Conservation (phyloP, 2,329 filamentous ascomycete species). For the Xylaria sp. region DNA sequence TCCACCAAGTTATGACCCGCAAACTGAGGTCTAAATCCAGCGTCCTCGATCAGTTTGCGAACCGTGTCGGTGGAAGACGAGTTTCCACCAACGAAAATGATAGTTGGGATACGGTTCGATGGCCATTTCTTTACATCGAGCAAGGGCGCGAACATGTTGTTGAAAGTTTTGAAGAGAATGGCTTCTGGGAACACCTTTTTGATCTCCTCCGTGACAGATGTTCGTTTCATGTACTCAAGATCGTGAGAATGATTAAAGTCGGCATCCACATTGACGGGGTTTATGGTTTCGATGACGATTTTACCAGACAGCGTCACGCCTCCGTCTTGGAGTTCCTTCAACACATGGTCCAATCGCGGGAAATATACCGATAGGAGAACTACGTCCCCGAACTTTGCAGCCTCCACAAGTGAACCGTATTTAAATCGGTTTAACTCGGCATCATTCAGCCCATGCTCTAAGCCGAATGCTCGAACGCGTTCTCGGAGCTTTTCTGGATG, state of each 20-base stretch:
- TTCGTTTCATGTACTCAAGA: constrained; percentile 5
- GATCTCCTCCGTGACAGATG: constrained; percentile 5
- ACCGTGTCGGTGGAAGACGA: neutral
- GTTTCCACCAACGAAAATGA: constrained; percentile 5
- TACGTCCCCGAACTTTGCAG: constrained; percentile 10
- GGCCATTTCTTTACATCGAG: constrained; percentile 2
- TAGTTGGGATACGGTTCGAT: neutral
- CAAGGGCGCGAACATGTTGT: constrained; percentile 6
- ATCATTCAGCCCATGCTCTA: neutral
- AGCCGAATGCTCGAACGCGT: constrained; percentile 1
- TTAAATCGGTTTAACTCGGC: constrained; percentile 1
- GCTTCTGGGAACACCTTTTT: neutral
- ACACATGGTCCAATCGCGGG: neutral
- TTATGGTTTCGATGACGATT: constrained; percentile 7
- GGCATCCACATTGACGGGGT: constrained; percentile 7
- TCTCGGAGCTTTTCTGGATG: constrained; percentile 13
- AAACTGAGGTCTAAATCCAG: constrained; percentile 6
- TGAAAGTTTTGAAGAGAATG: constrained; percentile 10
- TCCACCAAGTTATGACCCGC: neutral
- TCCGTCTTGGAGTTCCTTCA: neutral
- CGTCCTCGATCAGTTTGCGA: constrained; percentile 9
- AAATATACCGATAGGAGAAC: constrained; percentile 4
- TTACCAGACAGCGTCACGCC: constrained; percentile 5
- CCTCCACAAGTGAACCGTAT: constrained; percentile 9
- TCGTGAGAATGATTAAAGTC: constrained; percentile 14